These are phyloP conservation scores for Colletotrichum tropicale DNA, from an alignment of 2,329 filamentous ascomycete species.

Conservation along the genomic window DNA sequence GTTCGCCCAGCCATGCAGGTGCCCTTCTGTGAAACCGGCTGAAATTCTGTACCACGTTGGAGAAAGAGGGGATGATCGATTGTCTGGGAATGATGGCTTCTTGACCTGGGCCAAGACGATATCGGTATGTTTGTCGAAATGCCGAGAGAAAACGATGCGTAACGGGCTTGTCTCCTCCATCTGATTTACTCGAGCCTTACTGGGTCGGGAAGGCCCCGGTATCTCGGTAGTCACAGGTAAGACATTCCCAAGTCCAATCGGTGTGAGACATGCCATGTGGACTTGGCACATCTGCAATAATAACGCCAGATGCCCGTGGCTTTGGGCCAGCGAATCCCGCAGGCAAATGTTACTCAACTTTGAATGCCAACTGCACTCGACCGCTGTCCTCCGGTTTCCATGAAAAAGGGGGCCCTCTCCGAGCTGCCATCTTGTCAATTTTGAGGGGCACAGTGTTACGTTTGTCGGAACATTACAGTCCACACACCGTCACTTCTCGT, in stretches of 20 bases:
- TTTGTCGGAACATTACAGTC: not conserved
- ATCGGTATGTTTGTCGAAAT: not conserved
- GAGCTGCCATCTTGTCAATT: not conserved
- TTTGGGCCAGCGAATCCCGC: not conserved
- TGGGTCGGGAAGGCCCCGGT: not conserved
- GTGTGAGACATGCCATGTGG: not conserved
- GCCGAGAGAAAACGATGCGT: not conserved
- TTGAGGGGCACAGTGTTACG: not conserved
- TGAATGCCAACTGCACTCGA: not conserved
- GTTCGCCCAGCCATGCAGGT: not conserved
- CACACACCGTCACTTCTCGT: not conserved
- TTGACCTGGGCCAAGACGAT: not conserved
- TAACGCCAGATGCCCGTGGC: not conserved
- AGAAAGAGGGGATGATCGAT: not conserved
- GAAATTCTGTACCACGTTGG: not conserved
- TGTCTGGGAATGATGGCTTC: not conserved
- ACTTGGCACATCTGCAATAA: not conserved
- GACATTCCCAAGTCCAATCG: not conserved
- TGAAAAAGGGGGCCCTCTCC: not conserved
- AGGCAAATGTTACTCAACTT: not conserved
- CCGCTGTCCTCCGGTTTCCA: not conserved
- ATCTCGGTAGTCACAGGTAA: not conserved
- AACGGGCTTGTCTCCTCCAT: not conserved
- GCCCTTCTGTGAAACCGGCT: not conserved
- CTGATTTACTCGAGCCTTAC: not conserved